phyloP scores from a whole-genome alignment of 345 rosid genomes.

The Melaleuca alternifolia region DNA sequence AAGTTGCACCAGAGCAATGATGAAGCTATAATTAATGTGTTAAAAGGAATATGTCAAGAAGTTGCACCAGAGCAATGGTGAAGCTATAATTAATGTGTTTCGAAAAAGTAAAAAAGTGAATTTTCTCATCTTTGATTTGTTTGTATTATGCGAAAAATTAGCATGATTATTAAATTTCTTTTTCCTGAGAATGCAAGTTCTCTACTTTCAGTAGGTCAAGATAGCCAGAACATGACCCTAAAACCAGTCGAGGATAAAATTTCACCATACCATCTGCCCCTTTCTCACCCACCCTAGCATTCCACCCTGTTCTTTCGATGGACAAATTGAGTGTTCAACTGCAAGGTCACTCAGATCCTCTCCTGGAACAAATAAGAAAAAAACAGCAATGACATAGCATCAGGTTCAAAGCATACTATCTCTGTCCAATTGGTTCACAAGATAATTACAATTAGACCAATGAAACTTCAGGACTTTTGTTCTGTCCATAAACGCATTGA shows the following conservation, averaged over 20 bases:
- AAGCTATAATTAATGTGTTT: neutral
- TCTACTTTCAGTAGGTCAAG: neutral
- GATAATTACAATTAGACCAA: neutral
- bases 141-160: neutral
- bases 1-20: neutral
- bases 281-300: constrained; percentile 86
- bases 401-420: neutral
- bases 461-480: neutral
- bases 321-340: constrained; percentile 70
- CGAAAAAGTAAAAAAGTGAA: neutral
- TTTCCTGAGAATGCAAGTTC: neutral
- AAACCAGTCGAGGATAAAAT: neutral
- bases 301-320: constrained; percentile 77
- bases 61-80: neutral
- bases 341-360: constrained; percentile 94
- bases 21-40: neutral
- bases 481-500: neutral
- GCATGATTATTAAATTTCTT: neutral
- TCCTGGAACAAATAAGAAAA: constrained; percentile 31
- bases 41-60: neutral
- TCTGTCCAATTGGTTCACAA: neutral
- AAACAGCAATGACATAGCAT: neutral
- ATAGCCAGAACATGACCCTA: neutral
- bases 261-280: constrained; percentile 72
- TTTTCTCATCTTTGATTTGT: neutral